These are phyloP conservation scores for Phellinidium pouzarii DNA, from an alignment of 1,284 basidiomycete species.

Conservation along the genomic window DNA sequence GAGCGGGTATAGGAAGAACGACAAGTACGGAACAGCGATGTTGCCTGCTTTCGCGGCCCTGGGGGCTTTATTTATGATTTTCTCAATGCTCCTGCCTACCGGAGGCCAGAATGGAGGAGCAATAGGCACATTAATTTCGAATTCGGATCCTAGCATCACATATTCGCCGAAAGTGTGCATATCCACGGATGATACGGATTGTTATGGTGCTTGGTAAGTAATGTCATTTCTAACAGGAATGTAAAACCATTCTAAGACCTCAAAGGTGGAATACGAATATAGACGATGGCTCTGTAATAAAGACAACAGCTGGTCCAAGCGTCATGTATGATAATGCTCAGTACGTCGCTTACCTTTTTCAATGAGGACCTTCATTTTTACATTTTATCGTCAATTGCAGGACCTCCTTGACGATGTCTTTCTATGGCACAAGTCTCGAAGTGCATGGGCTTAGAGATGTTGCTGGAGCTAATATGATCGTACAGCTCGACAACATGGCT, in stretches of 20 bases:
- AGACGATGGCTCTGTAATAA: constrained; percentile 5
- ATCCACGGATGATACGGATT: neutral
- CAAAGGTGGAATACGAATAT: constrained; percentile 16
- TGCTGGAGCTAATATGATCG: constrained; percentile 13
- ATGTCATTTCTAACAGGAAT: neutral
- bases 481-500: constrained; percentile 13
- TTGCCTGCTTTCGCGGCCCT: constrained; percentile 4
- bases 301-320: constrained; percentile 15
- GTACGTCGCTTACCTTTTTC: constrained; percentile 5
- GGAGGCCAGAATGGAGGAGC: constrained; percentile 6
- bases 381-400: neutral
- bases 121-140: constrained; percentile 8
- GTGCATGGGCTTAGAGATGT: constrained; percentile 11
- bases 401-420: constrained; percentile 9
- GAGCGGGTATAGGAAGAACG: no score
- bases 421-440: constrained; percentile 15
- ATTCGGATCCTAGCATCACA: constrained; percentile 11
- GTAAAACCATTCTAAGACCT: neutral
- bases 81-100: neutral
- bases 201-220: constrained; percentile 16
- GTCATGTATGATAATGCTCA: constrained; percentile 6
- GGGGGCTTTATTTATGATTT: constrained; percentile 10
- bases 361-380: neutral
- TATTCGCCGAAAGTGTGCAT: constrained; percentile 14
- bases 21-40: constrained; percentile 4